Evolutionary conservation across 768 basidiomycete species (phyloP), one percentile per base, ranked within the genome.

Genomic region (Amanita pallidorosea): DNA sequence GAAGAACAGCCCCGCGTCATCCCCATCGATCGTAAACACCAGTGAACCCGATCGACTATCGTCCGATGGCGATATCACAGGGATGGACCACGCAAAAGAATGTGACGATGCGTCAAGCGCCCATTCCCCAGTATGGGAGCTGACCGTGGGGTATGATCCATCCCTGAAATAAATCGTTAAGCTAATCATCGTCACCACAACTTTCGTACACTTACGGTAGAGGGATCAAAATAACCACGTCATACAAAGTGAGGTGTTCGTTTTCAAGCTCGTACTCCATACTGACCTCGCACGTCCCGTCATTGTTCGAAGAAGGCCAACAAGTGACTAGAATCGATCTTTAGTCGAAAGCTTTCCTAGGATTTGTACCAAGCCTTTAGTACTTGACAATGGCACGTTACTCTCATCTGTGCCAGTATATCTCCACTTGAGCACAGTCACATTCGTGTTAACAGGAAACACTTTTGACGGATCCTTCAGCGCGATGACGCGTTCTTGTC

Each of bases 261-360:
- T 91, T 88, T 63, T 95, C 92, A 42, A 98, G 84, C 63, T 98
- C 94, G 62, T 96, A 97, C 67, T 97, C 96, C 55, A 98, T 89
- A 66, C 88, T 94, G 53, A 98, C 89, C 56, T 95, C 92, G 57
- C 84, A 88, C 1, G 85, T 85, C n/a, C 92, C 92, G 54, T 91
- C 86, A 58, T 89, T 90, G 35, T 88, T 83, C 5, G 89, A 86
- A 11, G 91, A 84, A 11, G 94, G 96, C 94, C 94, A 98, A 67
- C 91, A 94, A 62, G 91, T 99, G 64, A 99, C 94, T 93, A 56
- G 27, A 8, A 31, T n/a, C 3, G 22, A 15, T 12, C 29, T 13
- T 44, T 22, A n/a, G 17, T 13, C 20, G 42, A 57, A 31, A 31
- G 7, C n/a, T 55, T 47, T n/a, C 25, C 25, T 25, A 6, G 17